Evolutionary conservation across 805 yeast species (phyloP), one percentile per base, ranked within the genome.

Genomic region (Komagataella populi): DNA sequence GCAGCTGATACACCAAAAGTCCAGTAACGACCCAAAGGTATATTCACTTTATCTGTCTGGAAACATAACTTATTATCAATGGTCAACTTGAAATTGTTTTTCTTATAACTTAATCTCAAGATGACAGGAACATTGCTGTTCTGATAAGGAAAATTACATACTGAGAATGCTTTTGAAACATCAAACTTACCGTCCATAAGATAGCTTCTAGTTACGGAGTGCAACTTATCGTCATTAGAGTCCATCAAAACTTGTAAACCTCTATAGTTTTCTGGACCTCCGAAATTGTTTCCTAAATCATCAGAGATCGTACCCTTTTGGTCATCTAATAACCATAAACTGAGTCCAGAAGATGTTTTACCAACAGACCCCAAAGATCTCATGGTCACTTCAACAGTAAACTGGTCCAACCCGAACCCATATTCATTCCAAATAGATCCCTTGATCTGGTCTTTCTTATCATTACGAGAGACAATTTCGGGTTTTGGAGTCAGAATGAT

Each of bases 71-170:
- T 78, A 62, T 85, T 85, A 63, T 85, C 87, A 49, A 83, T 68
- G 55, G 85, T 87, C n/a, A 84, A 72, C 56, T 83, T 81, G 55
- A 82, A 70, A 53, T 76, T 63, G 6, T 58, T 57, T 7, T 64
- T 63, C 22, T 78, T 74, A 58, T 83, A 83, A 6, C 83, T 78
- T 12, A 85, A 56, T 64, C 88, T 77, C n/a, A 84, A 50, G 1
- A 86, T 82, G 22, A 77, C 69, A 8, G 95, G 95, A 5, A 84
- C 86, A 55, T 78, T 77, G 0, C 87, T 78, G 57, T 80, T 81
- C 61, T 84, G 83, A 57, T 77, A 85, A 7, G 70, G 68, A 56
- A 81, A 63, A n/a, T 69, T 63, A 66, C 87, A 82, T 10, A 76
- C 70, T 0, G 83, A 84, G 55, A 81, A 68, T 3, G 55, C 44